A percentile compares a stretch with the other conserved stretches of the same genome.
phyloP scores from a whole-genome alignment of 805 yeast species.

The Suhomyces canberraensis region DNA sequence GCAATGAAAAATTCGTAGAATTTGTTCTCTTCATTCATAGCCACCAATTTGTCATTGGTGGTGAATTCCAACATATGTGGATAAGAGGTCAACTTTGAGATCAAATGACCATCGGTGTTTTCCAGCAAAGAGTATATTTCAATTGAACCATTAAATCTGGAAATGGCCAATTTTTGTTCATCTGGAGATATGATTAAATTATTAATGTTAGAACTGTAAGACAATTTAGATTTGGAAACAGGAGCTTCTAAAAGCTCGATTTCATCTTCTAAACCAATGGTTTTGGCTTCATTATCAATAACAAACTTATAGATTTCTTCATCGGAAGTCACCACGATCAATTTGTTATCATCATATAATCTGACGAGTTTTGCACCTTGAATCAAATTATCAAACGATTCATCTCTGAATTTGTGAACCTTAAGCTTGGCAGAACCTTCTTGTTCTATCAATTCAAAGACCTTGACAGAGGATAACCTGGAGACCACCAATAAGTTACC shows the following conservation, averaged over 20 bases:
- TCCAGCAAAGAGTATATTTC: conserved; percentile 42
- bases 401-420: conserved; percentile 54
- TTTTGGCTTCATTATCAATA: conserved; percentile 28
- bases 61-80: conserved; percentile 65
- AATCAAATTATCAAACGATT: conserved; percentile 34
- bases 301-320: conserved; percentile 52
- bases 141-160: conserved; percentile 65
- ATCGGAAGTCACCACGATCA: conserved; percentile 56
- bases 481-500: conserved; percentile 71
- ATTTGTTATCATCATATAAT: conserved; percentile 43
- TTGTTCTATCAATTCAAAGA: conserved; percentile 57
- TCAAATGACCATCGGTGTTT: conserved; percentile 27
- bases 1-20: conserved; percentile 61
- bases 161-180: conserved; percentile 48
- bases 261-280: conserved; percentile 37
- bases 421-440: conserved; percentile 34
- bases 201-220: conserved; percentile 51
- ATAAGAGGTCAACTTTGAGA: conserved; percentile 57
- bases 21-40: conserved; percentile 71
- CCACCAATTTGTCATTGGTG: conserved; percentile 48
- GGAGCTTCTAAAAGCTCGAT: conserved; percentile 27
- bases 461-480: conserved; percentile 61
- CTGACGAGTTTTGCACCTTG: conserved; percentile 56
- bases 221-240: conserved; percentile 26
- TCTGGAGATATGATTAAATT: conserved; percentile 48